phyloP scores from a whole-genome alignment of 2,329 filamentous ascomycete genomes.

The Apiospora kogelbergensis region DNA sequence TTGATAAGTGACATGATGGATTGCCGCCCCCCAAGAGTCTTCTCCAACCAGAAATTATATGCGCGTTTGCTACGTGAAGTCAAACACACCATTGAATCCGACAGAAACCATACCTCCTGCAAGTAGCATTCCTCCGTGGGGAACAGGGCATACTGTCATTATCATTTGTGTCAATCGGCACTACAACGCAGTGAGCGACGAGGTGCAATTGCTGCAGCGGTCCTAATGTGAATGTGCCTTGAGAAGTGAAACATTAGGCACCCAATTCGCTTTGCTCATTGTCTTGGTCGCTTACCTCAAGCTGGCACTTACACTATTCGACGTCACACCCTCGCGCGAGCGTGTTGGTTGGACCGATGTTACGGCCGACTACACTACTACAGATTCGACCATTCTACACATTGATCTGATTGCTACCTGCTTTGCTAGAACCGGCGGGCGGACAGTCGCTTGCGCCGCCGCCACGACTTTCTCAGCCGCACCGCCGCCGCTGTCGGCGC shows the following conservation, averaged over 20 bases:
- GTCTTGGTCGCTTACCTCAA: not conserved
- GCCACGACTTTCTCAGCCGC: not conserved
- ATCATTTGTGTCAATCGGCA: not conserved
- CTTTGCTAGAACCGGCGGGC: not conserved
- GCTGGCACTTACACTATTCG: not conserved
- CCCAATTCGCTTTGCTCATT: not conserved
- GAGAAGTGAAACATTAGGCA: not conserved
- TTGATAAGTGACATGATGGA: conserved; percentile 1
- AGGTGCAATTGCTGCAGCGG: not conserved
- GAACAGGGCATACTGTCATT: not conserved
- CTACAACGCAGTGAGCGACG: not conserved
- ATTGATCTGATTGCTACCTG: not conserved
- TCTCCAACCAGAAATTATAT: not conserved
- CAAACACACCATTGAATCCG: not conserved
- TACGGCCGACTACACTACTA: not conserved
- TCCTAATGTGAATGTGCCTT: not conserved
- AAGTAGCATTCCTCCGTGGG: not conserved
- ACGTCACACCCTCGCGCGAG: not conserved
- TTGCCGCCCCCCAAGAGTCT: not conserved
- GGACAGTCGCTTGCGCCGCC: not conserved
- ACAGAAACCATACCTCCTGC: not conserved
- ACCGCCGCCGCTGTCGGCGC: not conserved
- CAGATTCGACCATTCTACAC: not conserved
- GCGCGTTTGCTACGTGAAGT: not conserved
- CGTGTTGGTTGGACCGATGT: not conserved